phyloP scores from a whole-genome alignment of 805 yeast species.

The Starmerella sirachaensis region DNA sequence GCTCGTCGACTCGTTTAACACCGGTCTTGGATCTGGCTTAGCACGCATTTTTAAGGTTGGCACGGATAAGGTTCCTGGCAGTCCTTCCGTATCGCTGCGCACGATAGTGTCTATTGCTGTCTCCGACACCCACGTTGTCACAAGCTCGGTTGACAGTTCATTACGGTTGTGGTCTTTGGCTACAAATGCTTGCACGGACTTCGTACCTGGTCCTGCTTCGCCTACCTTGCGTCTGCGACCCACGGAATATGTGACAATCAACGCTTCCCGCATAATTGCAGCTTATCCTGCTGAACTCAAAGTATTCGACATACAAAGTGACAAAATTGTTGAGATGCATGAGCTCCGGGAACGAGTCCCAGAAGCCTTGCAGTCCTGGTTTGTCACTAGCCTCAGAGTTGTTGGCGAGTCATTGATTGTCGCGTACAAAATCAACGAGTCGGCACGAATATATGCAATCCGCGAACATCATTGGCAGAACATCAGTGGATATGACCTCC shows the following conservation, averaged over 20 bases:
- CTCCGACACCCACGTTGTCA: constrained; percentile 29
- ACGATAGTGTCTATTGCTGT: constrained; percentile 30
- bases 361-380: constrained; percentile 14
- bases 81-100: constrained; percentile 32
- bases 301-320: constrained; percentile 4
- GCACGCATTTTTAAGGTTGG: constrained; percentile 6
- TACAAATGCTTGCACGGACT: constrained; percentile 25
- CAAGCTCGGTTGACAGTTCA: constrained; percentile 43
- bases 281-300: constrained; percentile 6
- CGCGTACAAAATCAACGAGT: constrained; percentile 16
- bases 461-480: constrained; percentile 5
- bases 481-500: constrained; percentile 8
- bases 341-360: not conserved
- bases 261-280: constrained; percentile 6
- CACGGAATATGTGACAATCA: constrained; percentile 8
- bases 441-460: constrained; percentile 9
- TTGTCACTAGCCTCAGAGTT: constrained; percentile 9
- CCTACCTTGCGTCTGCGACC: constrained; percentile 14
- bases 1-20: constrained; percentile 18
- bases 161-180: constrained; percentile 51
- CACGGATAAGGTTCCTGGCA: constrained; percentile 33
- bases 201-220: not conserved
- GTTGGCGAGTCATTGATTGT: constrained; percentile 8
- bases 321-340: not conserved
- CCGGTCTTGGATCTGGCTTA: constrained; percentile 6